Conservation (phyloP, 768 basidiomycete genomes). For the Cytidiella melzeri region DNA sequence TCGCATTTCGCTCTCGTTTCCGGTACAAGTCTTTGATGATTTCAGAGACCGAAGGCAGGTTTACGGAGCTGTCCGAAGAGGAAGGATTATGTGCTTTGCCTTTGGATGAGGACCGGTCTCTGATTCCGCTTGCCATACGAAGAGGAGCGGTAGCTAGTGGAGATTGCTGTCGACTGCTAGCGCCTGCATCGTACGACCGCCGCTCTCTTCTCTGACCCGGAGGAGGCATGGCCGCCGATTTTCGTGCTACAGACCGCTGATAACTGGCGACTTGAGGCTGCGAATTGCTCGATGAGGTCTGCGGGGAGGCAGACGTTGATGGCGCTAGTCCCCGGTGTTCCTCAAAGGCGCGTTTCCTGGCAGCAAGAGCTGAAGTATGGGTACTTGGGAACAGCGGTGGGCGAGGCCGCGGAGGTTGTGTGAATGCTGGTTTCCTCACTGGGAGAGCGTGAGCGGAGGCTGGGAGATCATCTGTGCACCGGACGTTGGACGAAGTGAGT, state of each 20-base stretch:
- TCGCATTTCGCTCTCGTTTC: too few species aligned
- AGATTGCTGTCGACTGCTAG: background rate
- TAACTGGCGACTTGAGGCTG: background rate
- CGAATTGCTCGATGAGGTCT: too few species aligned
- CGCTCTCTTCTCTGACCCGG: background rate
- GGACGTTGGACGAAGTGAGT: too few species aligned
- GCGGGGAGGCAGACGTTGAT: background rate
- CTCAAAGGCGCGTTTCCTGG: background rate
- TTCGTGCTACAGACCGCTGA: background rate
- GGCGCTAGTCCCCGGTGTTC: background rate
- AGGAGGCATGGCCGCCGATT: background rate
- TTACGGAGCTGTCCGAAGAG: background rate
- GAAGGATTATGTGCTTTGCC: background rate
- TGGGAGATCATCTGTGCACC: constrained; percentile 1
- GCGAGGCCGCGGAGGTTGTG: background rate
- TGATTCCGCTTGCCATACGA: background rate
- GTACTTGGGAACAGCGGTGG: background rate
- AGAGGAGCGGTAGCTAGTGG: background rate
- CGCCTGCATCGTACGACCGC: too few species aligned
- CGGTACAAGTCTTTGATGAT: background rate
- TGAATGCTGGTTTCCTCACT: background rate
- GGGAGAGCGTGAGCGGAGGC: constrained; percentile 4
- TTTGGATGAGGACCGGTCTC: background rate
- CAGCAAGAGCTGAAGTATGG: background rate
- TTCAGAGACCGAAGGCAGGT: background rate